These are phyloP conservation scores for Phlegmacium glaucopus DNA, from an alignment of 768 basidiomycete genomes.

Conservation along the genomic window DNA sequence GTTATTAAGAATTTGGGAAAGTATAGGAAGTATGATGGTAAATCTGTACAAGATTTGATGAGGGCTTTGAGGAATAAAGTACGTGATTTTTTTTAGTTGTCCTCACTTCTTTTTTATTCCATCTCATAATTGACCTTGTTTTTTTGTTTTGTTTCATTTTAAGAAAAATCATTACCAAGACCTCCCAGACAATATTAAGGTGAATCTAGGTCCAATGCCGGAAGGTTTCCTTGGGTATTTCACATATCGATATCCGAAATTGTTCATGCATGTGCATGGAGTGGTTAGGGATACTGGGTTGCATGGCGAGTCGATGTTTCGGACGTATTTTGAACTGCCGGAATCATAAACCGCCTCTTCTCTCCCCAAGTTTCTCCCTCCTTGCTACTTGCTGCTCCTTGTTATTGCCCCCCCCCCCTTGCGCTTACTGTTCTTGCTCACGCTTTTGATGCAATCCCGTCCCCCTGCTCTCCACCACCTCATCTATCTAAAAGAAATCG, in stretches of 20 bases:
- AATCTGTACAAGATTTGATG: conserved; percentile 86
- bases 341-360: conserved; percentile 25
- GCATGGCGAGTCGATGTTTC: conserved; percentile 85
- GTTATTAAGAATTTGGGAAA: conserved; percentile 96
- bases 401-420: no score
- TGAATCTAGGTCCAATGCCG: conserved; percentile 86
- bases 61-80: conserved; percentile 96
- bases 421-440: no score
- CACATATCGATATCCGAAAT: conserved; percentile 83
- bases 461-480: no score
- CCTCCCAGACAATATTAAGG: conserved; percentile 86
- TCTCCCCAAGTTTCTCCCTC: no score
- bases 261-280: conserved; percentile 91
- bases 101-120: neutral
- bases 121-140: neutral
- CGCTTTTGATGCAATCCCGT: no score
- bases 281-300: conserved; percentile 72
- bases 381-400: no score
- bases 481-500: no score
- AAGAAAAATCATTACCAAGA: conserved; percentile 99
- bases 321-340: conserved; percentile 77
- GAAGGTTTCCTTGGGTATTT: conserved; percentile 92
- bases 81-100: conserved; percentile 25
- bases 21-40: conserved; percentile 94
- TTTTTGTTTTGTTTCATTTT: neutral